phyloP scores from a whole-genome alignment of 2,329 filamentous ascomycete species.

The Botrytis squamosa region DNA sequence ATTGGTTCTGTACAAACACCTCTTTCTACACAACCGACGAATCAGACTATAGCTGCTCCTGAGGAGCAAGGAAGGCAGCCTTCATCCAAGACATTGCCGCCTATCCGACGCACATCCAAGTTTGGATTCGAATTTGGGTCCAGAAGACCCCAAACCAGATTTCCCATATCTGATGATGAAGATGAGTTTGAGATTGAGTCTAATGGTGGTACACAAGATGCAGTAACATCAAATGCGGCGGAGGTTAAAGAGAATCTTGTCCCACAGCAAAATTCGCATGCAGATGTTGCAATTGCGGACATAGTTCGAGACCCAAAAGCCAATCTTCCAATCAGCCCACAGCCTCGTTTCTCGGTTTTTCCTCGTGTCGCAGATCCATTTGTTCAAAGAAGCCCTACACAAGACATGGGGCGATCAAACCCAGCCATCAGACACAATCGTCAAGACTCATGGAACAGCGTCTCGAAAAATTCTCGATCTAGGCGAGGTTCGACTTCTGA shows the following conservation, averaged over 20 bases:
- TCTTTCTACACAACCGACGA: neutral
- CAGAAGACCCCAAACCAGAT: slow-evolving; percentile 34
- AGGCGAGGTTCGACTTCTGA: slow-evolving; percentile 13
- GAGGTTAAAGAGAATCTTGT: neutral
- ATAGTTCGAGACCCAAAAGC: neutral
- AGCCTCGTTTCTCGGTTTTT: slow-evolving; percentile 10
- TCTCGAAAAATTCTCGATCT: neutral
- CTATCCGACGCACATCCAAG: slow-evolving; percentile 57
- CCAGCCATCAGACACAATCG: neutral
- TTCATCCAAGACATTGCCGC: slow-evolving; percentile 50
- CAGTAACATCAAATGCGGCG: neutral
- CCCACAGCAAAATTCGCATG: neutral
- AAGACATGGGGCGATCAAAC: neutral
- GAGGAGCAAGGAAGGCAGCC: slow-evolving; percentile 24
- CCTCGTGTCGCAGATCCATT: slow-evolving; percentile 8
- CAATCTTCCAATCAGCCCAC: neutral
- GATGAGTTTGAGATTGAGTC: slow-evolving; percentile 15
- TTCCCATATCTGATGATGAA: slow-evolving; percentile 33
- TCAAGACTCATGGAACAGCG: slow-evolving; percentile 3
- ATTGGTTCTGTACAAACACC: slow-evolving; percentile 18
- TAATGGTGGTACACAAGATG: neutral
- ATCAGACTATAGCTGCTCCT: neutral
- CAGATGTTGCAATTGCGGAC: neutral
- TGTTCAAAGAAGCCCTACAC: neutral
- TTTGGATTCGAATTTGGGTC: slow-evolving; percentile 47